Conservation (phyloP, 192 early-diverging fungal species). For the Tieghemiomyces parasiticus region DNA sequence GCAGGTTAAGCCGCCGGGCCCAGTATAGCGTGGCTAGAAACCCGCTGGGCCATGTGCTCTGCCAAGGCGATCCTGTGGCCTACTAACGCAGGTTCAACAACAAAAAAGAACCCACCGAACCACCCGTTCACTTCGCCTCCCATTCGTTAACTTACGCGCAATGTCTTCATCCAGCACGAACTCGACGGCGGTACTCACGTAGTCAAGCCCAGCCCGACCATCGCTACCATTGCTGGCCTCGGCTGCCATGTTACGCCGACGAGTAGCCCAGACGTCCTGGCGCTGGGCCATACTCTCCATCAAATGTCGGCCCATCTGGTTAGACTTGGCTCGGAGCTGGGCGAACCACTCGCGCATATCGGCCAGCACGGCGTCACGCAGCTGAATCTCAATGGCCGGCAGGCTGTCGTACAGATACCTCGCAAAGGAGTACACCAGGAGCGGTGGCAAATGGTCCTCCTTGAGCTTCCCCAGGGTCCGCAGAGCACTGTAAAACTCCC, state of each 20-base stretch:
- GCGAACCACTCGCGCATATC: conserved; percentile 91
- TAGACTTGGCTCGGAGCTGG: conserved; percentile 65
- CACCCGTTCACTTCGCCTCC: too few relatives aligned
- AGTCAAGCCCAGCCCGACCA: conserved; percentile 21
- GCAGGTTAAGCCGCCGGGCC: too few relatives aligned
- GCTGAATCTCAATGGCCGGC: conserved; percentile 75
- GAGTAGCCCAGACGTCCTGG: conserved; percentile 34
- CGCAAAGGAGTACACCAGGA: conserved; percentile 72
- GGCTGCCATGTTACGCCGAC: too few relatives aligned
- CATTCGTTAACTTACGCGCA: conserved; percentile 36
- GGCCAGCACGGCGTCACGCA: conserved; percentile 66
- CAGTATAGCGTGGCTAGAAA: too few relatives aligned
- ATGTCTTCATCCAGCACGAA: conserved; percentile 71
- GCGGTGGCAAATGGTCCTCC: conserved; percentile 50
- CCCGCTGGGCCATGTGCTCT: too few relatives aligned
- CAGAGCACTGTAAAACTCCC: conserved; percentile 84
- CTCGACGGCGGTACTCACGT: conserved; percentile 67
- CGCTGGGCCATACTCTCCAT: conserved; percentile 59
- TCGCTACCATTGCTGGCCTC: conserved; percentile 18
- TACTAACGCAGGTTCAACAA: too few relatives aligned
- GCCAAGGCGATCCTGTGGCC: too few relatives aligned
- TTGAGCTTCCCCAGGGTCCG: conserved; percentile 80
- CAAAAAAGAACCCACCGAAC: too few relatives aligned
- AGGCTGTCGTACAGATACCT: conserved; percentile 72
- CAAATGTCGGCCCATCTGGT: conserved; percentile 68